Conservation (phyloP, 2,329 filamentous ascomycete species). For the Stagonosporopsis vannaccii region DNA sequence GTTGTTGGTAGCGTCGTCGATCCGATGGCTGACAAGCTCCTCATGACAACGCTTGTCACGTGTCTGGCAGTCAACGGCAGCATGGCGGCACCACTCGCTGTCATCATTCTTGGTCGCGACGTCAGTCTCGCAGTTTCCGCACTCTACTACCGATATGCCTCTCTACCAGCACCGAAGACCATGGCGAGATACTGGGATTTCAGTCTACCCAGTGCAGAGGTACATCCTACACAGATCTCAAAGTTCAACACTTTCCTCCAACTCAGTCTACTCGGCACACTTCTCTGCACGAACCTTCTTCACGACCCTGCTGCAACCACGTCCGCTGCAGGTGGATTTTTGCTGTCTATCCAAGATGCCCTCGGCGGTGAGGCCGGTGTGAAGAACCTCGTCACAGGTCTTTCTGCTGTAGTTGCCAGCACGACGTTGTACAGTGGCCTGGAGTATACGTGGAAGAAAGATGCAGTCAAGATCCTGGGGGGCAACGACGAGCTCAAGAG, state of each 20-base stretch:
- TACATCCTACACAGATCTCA: slow-evolving; percentile 81
- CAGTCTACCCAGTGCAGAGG: slow-evolving; percentile 84
- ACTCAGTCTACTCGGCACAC: slow-evolving; percentile 82
- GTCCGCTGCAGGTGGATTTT: slow-evolving; percentile 43
- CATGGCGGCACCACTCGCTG: slow-evolving; percentile 84
- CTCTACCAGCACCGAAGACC: slow-evolving; percentile 90
- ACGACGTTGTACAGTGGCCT: slow-evolving; percentile 95
- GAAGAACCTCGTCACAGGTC: slow-evolving; percentile 43
- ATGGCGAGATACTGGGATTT: slow-evolving; percentile 97
- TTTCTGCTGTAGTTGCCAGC: slow-evolving; percentile 80
- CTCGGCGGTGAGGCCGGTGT: slow-evolving; percentile 46
- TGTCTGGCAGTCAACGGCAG: slow-evolving; percentile 83
- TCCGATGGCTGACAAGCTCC: slow-evolving; percentile 93
- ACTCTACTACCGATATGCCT: slow-evolving; percentile 96
- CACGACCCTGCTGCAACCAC: slow-evolving; percentile 63
- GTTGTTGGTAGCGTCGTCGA: slow-evolving; percentile 89
- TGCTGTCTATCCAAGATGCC: slow-evolving; percentile 34
- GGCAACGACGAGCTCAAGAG: slow-evolving; percentile 56
- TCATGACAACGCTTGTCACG: slow-evolving; percentile 93
- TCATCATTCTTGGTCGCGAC: slow-evolving; percentile 90
- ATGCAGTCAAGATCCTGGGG: slow-evolving; percentile 85
- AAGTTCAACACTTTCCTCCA: slow-evolving; percentile 95
- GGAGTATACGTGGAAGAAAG: slow-evolving; percentile 89
- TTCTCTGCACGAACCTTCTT: slow-evolving; percentile 80
- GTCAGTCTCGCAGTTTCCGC: slow-evolving; percentile 82